phyloP scores from a whole-genome alignment of 208 protist species.

The Hexamita inflata region DNA sequence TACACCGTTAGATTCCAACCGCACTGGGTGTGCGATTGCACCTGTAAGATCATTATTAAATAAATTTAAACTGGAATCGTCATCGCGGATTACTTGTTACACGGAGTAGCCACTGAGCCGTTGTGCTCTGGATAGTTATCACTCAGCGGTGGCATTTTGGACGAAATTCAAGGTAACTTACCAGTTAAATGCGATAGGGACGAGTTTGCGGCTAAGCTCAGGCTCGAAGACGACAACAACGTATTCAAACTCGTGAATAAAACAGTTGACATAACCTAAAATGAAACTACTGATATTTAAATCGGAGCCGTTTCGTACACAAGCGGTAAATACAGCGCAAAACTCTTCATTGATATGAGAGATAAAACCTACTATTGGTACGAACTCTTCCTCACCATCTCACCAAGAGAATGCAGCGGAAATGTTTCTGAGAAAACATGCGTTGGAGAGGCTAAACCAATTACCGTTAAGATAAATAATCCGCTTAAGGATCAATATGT shows the following conservation, averaged over 20 bases:
- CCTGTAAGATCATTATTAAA: background rate
- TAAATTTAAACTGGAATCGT: background rate
- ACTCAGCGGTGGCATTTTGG: no score
- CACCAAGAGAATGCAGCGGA: background rate
- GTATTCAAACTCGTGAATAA: background rate
- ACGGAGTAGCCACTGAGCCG: background rate
- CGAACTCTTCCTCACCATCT: background rate
- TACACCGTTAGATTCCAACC: background rate
- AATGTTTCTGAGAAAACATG: background rate
- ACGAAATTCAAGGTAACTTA: no score
- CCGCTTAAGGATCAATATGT: background rate
- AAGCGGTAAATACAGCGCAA: background rate
- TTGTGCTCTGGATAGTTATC: no score
- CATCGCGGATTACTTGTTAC: background rate
- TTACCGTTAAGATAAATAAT: background rate
- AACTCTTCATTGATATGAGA: background rate
- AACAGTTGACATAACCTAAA: background rate
- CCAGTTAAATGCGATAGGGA: no score
- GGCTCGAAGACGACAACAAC: background rate
- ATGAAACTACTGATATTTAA: background rate
- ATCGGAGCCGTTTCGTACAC: background rate
- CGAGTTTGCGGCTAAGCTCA: no score
- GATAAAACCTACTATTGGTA: slow-evolving; percentile 15
- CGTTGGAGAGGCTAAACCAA: background rate
- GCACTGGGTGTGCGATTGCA: background rate